Base-by-base conservation (phyloP, 2,329 filamentous ascomycete genomes). In the Colletotrichum sp. region DNA sequence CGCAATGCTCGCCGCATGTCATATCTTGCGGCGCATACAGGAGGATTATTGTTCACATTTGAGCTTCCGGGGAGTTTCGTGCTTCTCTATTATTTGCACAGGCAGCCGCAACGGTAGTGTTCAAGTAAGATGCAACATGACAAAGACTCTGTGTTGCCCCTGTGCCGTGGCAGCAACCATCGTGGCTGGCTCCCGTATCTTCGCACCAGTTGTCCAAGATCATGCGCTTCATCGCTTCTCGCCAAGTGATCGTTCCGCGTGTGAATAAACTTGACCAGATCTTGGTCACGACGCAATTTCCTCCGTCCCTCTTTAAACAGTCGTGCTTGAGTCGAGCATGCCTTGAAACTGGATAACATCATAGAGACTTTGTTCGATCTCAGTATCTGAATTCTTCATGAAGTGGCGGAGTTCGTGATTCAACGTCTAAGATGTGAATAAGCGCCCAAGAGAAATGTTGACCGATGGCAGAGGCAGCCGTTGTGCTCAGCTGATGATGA, bases 11-110 rank as follows among this genome's bases (percentile, higher is more conserved):
- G n/a, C 43, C 43, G 12, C n/a, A 52, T 8, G 6, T 52, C 12
- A 52, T 52, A 12, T 21, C n/a, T 21, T 52, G 6, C n/a, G 9
- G 43, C n/a, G 43, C n/a, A 13, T n/a, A 5, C n/a, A 10, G 5
- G 38, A n/a, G 9, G 8, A 10, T 1, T 1, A 10, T n/a, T 43
- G 43, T 2, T 48, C 18, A 6, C 3, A 2, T 7, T 7, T 8
- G n/a, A 52, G 10, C 9, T 21, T 0, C 12, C n/a, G 12, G n/a
- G 2, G 8, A 13, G n/a, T 52, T 8, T 52, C 6, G 10, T 52
- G 0, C 1, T 2, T 13, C 8, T 13, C 6, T 4, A 52, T 21
- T 1, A n/a, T n/a, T 52, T 52, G 43, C 43, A n/a, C 18, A 4
- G 5, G 18, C 43, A 52, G 43, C 6, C 43, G n/a, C 3, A 24